Evolutionary conservation across 495 filamentous ascomycete species (phyloP).

Genomic region (Cercophora scortea): DNA sequence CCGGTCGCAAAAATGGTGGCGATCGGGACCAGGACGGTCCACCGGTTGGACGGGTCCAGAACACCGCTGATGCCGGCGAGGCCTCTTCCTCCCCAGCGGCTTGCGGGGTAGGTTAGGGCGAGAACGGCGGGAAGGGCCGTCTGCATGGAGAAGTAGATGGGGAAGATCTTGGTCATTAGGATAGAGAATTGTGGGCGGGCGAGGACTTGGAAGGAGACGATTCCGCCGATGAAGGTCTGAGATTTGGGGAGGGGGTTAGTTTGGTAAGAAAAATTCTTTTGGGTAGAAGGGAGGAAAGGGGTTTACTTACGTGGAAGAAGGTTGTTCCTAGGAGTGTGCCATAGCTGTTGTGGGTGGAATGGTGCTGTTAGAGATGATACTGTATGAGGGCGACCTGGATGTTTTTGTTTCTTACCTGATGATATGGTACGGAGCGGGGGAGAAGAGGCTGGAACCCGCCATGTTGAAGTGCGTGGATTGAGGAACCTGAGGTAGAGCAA

Average conservation of each 20-base stretch:
- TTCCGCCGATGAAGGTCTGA: conserved; percentile 72
- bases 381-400: not conserved
- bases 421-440: conserved; percentile 69
- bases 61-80: conserved; percentile 45
- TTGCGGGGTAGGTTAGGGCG: conserved; percentile 71
- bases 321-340: conserved; percentile 71
- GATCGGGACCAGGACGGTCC: conserved; percentile 57
- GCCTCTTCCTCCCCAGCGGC: conserved; percentile 1
- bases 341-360: conserved; percentile 43
- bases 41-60: conserved; percentile 46
- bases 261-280: not conserved
- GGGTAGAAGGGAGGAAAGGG: not conserved
- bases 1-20: conserved; percentile 54
- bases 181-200: conserved; percentile 71
- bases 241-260: not conserved
- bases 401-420: conserved; percentile 45
- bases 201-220: conserved; percentile 65
- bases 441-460: conserved; percentile 29
- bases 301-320: conserved; percentile 65
- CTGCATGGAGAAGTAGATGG: conserved; percentile 80
- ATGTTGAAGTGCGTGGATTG: not conserved
- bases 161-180: conserved; percentile 73
- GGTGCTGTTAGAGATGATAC: not conserved
- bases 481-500: too few species aligned
- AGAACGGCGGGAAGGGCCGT: conserved; percentile 62